Base-by-base conservation (phyloP, 139 green algal genomes). In the Haematococcus sp. region DNA sequence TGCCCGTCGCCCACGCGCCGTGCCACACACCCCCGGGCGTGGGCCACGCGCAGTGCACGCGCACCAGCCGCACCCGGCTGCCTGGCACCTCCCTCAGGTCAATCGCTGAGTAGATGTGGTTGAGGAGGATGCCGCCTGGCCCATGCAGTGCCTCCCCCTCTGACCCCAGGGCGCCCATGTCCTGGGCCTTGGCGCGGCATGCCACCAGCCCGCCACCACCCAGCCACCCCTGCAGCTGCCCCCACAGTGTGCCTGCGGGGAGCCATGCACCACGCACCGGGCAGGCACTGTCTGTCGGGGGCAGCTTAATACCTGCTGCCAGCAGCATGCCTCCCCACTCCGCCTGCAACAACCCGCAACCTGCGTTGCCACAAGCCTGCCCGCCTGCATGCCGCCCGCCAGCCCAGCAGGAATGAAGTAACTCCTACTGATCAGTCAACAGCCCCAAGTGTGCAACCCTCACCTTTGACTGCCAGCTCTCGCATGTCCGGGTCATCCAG, bases 1-100 rank as follows among this genome's bases (percentile, higher is more conserved):
- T 77, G 59, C 78, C 71, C 19, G 34, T 35, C 1, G 74, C 61
- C 78, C 78, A 88, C 1, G 78, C 51, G 4, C 82, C 82, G 19
- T 56, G 71, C 82, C 82, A 88, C 19, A 71, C 11, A 0, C 82
- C 78, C 11, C 66, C 66, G 5, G 44, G 44, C 23, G 5, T 51
- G 1, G 75, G 58, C 83, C 83, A 88, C 9, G 83, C 73, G 74
- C 82, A 86, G 52, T 86, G 74, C 71, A 88, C 15, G 17, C 80
- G 72, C 67, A 86, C 43, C 63, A 88, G 68, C 63, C 63, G 74
- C 11, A 73, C 28, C 5, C 56, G n/a, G 35, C 77, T 63, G 40
- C n/a, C 40, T 49, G 40, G 40, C 40, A 49, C 40, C 40, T 49
- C 40, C 40, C 40, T 49, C 40, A 49, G 40, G 11, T 49, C 40